phyloP scores from a whole-genome alignment of 2,329 filamentous ascomycete species.

The Tolypocladium tropicale region DNA sequence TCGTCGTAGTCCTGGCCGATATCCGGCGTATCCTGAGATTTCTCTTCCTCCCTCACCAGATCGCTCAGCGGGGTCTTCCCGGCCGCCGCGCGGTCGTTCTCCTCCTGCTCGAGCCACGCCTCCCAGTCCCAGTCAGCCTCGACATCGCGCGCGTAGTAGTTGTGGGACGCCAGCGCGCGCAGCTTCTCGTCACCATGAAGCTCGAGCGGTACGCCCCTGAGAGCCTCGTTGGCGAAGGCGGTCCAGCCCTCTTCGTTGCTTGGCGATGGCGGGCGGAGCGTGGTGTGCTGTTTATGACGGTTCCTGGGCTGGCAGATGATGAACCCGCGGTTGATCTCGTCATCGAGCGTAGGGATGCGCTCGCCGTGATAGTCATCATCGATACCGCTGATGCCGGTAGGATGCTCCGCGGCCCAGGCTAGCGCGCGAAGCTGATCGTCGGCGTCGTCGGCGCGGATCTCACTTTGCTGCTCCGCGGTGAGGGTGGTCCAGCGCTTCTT shows the following conservation, averaged over 20 bases:
- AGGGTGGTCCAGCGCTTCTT: constrained; percentile 34
- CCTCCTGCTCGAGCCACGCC: constrained; percentile 10
- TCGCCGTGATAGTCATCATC: not conserved
- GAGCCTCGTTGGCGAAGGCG: constrained; percentile 13
- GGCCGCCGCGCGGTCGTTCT: not conserved
- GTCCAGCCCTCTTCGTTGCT: constrained; percentile 14
- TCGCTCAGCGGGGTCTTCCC: not conserved
- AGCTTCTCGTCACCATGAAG: constrained; percentile 13
- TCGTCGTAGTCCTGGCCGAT: constrained; percentile 7
- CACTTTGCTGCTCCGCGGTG: constrained; percentile 21
- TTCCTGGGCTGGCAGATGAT: constrained; percentile 12
- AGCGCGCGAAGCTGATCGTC: constrained; percentile 23
- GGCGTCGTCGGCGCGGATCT: constrained; percentile 25
- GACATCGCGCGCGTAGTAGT: constrained; percentile 7
- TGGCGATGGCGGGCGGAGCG: constrained; percentile 6
- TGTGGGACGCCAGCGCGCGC: constrained; percentile 12
- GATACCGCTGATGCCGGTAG: constrained; percentile 8
- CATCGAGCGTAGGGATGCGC: constrained; percentile 14
- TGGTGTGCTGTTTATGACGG: not conserved
- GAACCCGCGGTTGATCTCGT: constrained; percentile 22
- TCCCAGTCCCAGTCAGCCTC: constrained; percentile 12
- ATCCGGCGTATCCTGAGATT: not conserved
- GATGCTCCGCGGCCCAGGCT: constrained; percentile 18
- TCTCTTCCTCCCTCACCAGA: not conserved
- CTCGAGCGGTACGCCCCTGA: constrained; percentile 12